Base-by-base conservation (phyloP, 2,329 filamentous ascomycete species). In the Acarospora socialis region DNA sequence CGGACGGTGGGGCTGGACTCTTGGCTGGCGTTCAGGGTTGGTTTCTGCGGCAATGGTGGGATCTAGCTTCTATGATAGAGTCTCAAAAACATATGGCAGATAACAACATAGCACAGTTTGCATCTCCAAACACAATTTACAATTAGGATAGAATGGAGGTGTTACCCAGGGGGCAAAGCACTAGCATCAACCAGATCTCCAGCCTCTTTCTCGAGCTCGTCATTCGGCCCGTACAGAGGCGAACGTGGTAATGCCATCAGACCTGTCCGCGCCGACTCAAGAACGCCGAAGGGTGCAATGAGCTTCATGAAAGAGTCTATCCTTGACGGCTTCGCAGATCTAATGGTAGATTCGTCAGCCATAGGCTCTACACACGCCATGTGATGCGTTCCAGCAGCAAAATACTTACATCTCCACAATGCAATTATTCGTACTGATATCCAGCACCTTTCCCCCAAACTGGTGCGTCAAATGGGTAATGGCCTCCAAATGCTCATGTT, bases 281-380 rank as follows among this genome's bases (percentile, higher is more conserved):
- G 70, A 46, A 98, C 93, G 51, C 90, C 90, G 54, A 95, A 98
- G 8, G 87, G 87, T 35, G 74, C 69, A 50, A 98, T 77, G 40
- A 98, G 70, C 64, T 95, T 98, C 61, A 98, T 78, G 66, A 94
- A 98, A 2, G 84, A 92, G 60, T 98, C 84, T 52, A 98, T 93
- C 59, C 90, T 78, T 40, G 68, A 73, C 21, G 83, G 86, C 61
- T 98, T 98, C 38, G 90, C 90, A 33, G 84, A 93, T 5, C 79
- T 84, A 46, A 29, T 7, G 14, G 5, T n/a, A 8, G 3, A 38
- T 25, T 16, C 5, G 33, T 27, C 14, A 26, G 20, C 40, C 7
- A 35, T 22, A 33, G 5, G 20, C 32, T 19, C 32, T 17, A 25
- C 4, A 36, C 35, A 21, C 26, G 12, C 2, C 21, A 16, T 23